These are phyloP conservation scores for Raffaelea ambrosiae DNA, from an alignment of 2,329 filamentous ascomycete genomes.

Conservation along the genomic window DNA sequence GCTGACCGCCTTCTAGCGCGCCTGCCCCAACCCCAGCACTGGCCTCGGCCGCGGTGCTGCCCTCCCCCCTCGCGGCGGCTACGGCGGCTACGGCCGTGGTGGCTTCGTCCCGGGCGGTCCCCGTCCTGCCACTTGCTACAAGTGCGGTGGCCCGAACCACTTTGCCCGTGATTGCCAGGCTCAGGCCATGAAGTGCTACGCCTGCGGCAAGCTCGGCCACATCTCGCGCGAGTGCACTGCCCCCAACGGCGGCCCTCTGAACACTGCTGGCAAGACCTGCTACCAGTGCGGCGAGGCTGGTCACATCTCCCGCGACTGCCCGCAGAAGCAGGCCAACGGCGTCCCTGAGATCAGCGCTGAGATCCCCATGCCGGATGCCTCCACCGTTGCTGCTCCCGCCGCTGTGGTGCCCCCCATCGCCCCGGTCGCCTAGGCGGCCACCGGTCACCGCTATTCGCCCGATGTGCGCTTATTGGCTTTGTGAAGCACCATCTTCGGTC, in stretches of 20 bases:
- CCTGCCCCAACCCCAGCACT: constrained; percentile 68
- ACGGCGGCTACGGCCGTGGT: constrained; percentile 57
- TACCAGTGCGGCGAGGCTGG: constrained; percentile 95
- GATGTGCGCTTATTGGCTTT: too few relatives aligned
- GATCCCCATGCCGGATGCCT: constrained; percentile 33
- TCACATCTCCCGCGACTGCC: constrained; percentile 93
- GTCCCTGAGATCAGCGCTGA: constrained; percentile 38
- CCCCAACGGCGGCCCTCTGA: constrained; percentile 90
- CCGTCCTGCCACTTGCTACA: constrained; percentile 63
- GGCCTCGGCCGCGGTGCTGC: constrained; percentile 58
- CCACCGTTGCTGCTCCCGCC: constrained; percentile 25
- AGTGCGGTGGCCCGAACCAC: constrained; percentile 85
- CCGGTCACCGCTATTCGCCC: too few relatives aligned
- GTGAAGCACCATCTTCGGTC: too few relatives aligned
- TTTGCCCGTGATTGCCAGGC: constrained; percentile 98
- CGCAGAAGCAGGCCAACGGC: constrained; percentile 53
- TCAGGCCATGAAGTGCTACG: constrained; percentile 97
- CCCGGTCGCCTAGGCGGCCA: constrained; percentile 18
- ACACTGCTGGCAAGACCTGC: constrained; percentile 96
- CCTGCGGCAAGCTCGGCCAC: constrained; percentile 90
- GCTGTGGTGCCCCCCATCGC: constrained; percentile 34
- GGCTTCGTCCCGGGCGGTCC: constrained; percentile 60
- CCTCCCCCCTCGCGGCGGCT: constrained; percentile 51
- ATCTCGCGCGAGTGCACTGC: constrained; percentile 93
- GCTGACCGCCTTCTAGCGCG: constrained; percentile 43